Percentiles rank a stretch among this genome's conserved stretches.
Evolutionary conservation across 805 yeast genomes (phyloP).

Genomic region (Lachancea quebecensis): DNA sequence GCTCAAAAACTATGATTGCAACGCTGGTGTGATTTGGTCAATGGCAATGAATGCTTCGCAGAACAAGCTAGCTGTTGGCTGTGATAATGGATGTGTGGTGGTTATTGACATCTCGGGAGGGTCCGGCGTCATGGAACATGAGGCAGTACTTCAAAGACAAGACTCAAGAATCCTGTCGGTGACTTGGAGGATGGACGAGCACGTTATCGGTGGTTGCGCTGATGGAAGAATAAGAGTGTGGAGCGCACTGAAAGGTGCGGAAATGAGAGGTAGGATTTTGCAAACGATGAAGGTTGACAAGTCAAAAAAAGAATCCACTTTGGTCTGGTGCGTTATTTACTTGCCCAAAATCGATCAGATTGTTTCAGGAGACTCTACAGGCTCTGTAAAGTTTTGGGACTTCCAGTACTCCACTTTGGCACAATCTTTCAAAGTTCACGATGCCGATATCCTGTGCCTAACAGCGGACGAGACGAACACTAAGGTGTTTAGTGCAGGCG

Average conservation of each 20-base stretch:
- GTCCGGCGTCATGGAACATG: conserved; percentile 72
- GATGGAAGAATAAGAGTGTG: conserved; percentile 89
- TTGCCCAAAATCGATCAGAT: conserved; percentile 61
- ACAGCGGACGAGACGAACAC: conserved; percentile 54
- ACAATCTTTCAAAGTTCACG: conserved; percentile 79
- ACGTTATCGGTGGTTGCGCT: conserved; percentile 87
- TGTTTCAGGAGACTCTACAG: conserved; percentile 96
- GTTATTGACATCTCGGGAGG: conserved; percentile 83
- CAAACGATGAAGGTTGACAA: conserved; percentile 90
- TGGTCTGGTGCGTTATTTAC: conserved; percentile 80
- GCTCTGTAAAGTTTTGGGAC: conserved; percentile 91
- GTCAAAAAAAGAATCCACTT: conserved; percentile 73
- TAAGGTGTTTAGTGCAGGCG: conserved; percentile 79
- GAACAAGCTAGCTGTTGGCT: conserved; percentile 73
- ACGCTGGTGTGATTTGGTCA: conserved; percentile 93
- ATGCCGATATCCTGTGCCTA: conserved; percentile 81
- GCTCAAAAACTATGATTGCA: conserved; percentile 71
- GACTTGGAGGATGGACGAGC: conserved; percentile 62
- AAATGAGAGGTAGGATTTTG: conserved; percentile 55
- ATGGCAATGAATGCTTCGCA: conserved; percentile 58
- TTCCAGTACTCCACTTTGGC: conserved; percentile 62
- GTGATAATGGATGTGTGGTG: conserved; percentile 91
- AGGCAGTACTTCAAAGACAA: conserved; percentile 70
- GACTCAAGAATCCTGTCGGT: conserved; percentile 73
- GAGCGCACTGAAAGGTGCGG: conserved; percentile 39